These are phyloP conservation scores for Sclerotinia trifoliorum DNA, from an alignment of 2,329 filamentous ascomycete genomes.

Conservation along the genomic window DNA sequence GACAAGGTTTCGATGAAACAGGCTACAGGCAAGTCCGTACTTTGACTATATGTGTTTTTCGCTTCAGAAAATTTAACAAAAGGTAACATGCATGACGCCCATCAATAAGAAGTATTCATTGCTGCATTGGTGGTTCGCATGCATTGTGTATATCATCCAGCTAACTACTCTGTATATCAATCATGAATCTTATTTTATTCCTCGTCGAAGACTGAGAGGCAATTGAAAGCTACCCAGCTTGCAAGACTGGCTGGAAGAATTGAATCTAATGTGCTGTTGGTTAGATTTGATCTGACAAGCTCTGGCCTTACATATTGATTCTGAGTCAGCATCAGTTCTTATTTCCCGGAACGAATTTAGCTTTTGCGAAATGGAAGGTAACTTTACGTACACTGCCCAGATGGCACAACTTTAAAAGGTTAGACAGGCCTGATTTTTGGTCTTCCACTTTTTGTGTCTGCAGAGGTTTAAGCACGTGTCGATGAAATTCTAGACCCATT, in stretches of 20 bases:
- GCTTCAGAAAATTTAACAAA: not conserved
- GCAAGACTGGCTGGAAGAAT: not conserved
- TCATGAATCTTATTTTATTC: too few relatives aligned
- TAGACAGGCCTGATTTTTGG: not conserved
- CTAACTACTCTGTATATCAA: not conserved
- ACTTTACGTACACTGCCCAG: not conserved
- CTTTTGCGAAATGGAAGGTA: not conserved
- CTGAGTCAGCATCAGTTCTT: not conserved
- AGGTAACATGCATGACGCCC: not conserved
- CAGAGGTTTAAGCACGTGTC: not conserved
- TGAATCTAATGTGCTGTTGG: too few relatives aligned
- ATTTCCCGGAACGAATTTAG: not conserved
- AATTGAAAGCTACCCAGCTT: not conserved
- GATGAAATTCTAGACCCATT: too few relatives aligned
- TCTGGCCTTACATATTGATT: too few relatives aligned
- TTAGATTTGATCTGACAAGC: not conserved
- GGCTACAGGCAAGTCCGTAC: not conserved
- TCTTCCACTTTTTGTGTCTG: not conserved
- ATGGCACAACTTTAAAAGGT: not conserved
- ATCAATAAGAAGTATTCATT: not conserved
- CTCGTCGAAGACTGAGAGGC: not conserved
- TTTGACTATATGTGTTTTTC: not conserved
- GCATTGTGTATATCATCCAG: not conserved
- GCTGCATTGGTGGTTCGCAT: not conserved
- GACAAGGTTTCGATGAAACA: not conserved